Base-by-base conservation (phyloP, 805 yeast genomes). In the Jamesozyma piceae region DNA sequence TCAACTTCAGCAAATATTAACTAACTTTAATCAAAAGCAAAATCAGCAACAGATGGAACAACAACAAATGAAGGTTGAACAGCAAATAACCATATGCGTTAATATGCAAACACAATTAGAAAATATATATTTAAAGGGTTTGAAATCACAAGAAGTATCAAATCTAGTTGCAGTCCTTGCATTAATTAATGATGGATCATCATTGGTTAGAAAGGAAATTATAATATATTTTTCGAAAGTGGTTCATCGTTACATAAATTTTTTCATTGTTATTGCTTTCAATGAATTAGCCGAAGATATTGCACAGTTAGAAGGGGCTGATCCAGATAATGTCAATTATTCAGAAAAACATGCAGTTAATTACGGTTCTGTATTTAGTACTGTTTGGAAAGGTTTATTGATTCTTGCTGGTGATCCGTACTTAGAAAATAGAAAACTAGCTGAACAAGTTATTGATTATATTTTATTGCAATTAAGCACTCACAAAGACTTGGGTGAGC, bases 391-490 rank as follows among this genome's bases (percentile, higher is more conserved):
- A 50, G 79, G 90, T 0, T 60, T 90, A 28, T 67, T 92, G 37
- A 78, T 86, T 22, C 63, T 87, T 24, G 75, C 95, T 1, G 88
- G 82, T 49, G 98, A 92, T 61, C 95, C 97, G 0, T 92, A 82
- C 60, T 65, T 74, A 29, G 95, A 87, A 60, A 88, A 89, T 5
- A 77, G 75, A 44, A 74, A 74, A 38, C 69, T 77, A 46, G 90
- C 96, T 0, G 80, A 79, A 43, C 77, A 74, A 24, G 73, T 87
- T 13, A 80, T 87, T 17, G 97, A 88, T 58, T 77, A 72, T 47
- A 78, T 88, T 19, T 66, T 84, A 60, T 55, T 75, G 38, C 74
- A 76, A 44, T 64, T 90, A 41, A 64, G 61, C 37, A 58, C 58
- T 4, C 63, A 62, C 44, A 73, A 77, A 47, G 78, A 80, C 38